Conservation (phyloP, 106 monocot genomes). For the Iris macrosiphon region DNA sequence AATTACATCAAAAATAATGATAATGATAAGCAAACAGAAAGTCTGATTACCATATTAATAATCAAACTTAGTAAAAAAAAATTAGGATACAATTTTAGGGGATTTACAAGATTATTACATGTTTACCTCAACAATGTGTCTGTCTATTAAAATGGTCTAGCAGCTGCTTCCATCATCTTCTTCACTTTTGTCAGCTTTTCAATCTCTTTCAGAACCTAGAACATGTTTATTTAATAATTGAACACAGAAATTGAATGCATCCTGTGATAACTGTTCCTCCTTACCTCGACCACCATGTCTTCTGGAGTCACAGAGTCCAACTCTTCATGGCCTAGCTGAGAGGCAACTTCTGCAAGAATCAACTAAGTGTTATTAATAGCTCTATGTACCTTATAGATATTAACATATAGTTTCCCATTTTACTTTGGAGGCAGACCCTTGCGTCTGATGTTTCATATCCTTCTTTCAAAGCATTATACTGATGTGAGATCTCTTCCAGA, state of each 20-base stretch:
- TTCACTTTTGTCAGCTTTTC: slow-evolving; percentile 62
- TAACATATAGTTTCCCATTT: neutral
- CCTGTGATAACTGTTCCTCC: neutral
- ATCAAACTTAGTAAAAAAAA: too few species aligned
- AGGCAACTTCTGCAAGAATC: slow-evolving; percentile 51
- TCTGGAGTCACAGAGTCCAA: slow-evolving; percentile 44
- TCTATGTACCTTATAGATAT: neutral
- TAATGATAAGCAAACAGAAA: too few species aligned
- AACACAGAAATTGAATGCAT: neutral
- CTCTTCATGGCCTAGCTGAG: slow-evolving; percentile 35
- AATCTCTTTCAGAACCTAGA: slow-evolving; percentile 53
- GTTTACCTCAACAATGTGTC: too few species aligned
- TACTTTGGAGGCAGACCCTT: slow-evolving; percentile 73
- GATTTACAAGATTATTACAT: too few species aligned
- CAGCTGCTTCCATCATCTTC: slow-evolving; percentile 87
- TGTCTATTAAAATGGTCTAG: slow-evolving; percentile 48
- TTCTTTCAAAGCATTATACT: slow-evolving; percentile 43
- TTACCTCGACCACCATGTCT: slow-evolving; percentile 75
- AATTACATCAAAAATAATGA: too few species aligned
- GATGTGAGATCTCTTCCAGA: slow-evolving; percentile 17
- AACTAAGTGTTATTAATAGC: neutral
- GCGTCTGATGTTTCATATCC: slow-evolving; percentile 71
- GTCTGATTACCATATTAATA: too few species aligned
- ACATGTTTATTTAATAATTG: neutral
- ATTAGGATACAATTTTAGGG: too few species aligned